Conservation (phyloP, 2,329 filamentous ascomycete genomes). For the Malbranchea zuffiana region DNA sequence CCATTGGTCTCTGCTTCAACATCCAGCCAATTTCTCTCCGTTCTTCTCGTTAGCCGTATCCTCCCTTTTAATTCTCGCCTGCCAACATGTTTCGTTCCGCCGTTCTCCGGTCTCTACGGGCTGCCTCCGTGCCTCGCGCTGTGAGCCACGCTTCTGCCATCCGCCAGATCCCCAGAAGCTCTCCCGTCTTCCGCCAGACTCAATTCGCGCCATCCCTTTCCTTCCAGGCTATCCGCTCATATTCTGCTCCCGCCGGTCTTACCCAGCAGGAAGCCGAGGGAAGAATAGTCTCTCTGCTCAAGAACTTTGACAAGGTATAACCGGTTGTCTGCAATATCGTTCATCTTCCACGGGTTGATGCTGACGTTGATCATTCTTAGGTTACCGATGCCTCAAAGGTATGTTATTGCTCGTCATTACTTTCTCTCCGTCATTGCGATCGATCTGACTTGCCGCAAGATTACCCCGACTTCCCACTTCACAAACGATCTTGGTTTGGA, state of each 20-base stretch:
- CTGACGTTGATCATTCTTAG: slow-evolving; percentile 20
- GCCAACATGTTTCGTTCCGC: slow-evolving; percentile 79
- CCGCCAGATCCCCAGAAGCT: slow-evolving; percentile 46
- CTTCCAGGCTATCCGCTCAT: slow-evolving; percentile 65
- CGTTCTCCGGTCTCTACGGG: slow-evolving; percentile 64
- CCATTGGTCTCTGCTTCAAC: too few relatives aligned
- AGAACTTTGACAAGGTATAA: slow-evolving; percentile 92
- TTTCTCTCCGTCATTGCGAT: not conserved
- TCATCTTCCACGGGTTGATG: not conserved
- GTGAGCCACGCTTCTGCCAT: slow-evolving; percentile 45
- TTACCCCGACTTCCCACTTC: slow-evolving; percentile 78
- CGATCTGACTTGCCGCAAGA: slow-evolving; percentile 43
- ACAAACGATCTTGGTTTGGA: slow-evolving; percentile 94
- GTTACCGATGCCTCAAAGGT: slow-evolving; percentile 47
- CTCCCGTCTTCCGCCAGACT: slow-evolving; percentile 51
- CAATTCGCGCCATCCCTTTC: slow-evolving; percentile 51
- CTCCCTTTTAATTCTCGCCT: not conserved
- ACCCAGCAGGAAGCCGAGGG: slow-evolving; percentile 77
- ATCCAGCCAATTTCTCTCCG: not conserved
- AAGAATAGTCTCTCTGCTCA: slow-evolving; percentile 81
- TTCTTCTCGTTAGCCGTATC: too few relatives aligned
- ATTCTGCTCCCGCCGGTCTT: slow-evolving; percentile 71
- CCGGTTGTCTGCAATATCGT: not conserved
- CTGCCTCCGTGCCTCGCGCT: slow-evolving; percentile 40
- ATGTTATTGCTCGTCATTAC: slow-evolving; percentile 16